A percentile compares a stretch with the other conserved stretches of the same genome.
These are phyloP conservation scores for Sutorius eximius DNA, from an alignment of 1,284 basidiomycete species.

Conservation along the genomic window DNA sequence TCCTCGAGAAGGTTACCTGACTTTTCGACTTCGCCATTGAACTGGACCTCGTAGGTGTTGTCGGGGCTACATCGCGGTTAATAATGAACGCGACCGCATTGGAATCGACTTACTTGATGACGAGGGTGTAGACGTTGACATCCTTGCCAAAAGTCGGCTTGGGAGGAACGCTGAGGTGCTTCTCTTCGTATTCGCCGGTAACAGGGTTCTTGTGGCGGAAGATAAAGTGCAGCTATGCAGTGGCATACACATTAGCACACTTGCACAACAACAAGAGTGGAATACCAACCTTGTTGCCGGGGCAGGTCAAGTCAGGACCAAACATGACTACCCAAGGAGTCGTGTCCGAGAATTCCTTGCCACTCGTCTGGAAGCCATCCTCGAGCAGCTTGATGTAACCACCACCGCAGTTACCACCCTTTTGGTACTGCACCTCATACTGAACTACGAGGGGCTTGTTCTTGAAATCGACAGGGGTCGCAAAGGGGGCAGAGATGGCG, in stretches of 20 bases:
- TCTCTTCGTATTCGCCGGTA: slow-evolving; percentile 93
- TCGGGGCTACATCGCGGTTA: slow-evolving; percentile 63
- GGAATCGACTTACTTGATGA: slow-evolving; percentile 71
- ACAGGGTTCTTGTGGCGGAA: slow-evolving; percentile 95
- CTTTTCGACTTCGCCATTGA: slow-evolving; percentile 85
- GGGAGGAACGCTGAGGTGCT: slow-evolving; percentile 86
- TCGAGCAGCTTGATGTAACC: slow-evolving; percentile 98
- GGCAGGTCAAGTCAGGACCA: slow-evolving; percentile 86
- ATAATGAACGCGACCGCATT: not conserved
- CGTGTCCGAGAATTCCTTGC: slow-evolving; percentile 93
- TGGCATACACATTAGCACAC: slow-evolving; percentile 4
- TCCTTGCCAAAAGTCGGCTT: slow-evolving; percentile 85
- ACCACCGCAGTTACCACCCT: slow-evolving; percentile 98
- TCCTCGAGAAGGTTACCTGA: slow-evolving; percentile 89
- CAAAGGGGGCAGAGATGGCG: slow-evolving; percentile 94
- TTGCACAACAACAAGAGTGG: not conserved
- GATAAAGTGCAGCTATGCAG: slow-evolving; percentile 86
- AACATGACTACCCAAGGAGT: slow-evolving; percentile 99
- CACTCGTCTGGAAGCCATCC: slow-evolving; percentile 87
- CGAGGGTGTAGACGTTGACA: slow-evolving; percentile 90
- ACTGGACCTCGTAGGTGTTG: slow-evolving; percentile 90
- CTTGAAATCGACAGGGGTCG: slow-evolving; percentile 77
- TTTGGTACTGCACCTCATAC: slow-evolving; percentile 99
- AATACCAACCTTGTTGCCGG: slow-evolving; percentile 72
- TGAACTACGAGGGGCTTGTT: slow-evolving; percentile 92